Evolutionary conservation across 148 eudicot genomes (phyloP), one percentile per base, ranked within the genome.

Genomic region (Salicornia ramosissima): DNA sequence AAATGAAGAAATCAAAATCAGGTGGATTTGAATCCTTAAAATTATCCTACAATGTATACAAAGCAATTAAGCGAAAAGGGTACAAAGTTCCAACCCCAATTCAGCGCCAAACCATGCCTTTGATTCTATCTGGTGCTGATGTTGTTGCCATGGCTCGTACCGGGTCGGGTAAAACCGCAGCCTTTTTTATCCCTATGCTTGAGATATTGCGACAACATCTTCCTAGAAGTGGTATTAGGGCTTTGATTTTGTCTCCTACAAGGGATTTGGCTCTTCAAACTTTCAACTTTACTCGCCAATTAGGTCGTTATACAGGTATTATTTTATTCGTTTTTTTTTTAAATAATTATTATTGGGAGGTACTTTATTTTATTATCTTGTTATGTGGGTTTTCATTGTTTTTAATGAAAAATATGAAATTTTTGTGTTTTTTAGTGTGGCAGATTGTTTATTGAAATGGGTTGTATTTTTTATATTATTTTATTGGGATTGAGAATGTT

Each of bases 71-170:
- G 33, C 74, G 90, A 22, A 93, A 93, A 76, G 98, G 97, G 6
- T 90, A 94, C 79, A 79, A 79, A 63, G 93, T 94, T 0, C 99
- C 99, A 2, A 94, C 99, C 3, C 99, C 99, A 0, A 94, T 94
- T 21, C 99, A 94, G 73, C 85, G 99, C 7, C 90, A 91, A 79
- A 87, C 97, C 0, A 94, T 94, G 97, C 99, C 99, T 1, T 56
- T 91, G 0, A 91, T 94, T 2, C 77, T 94, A 10, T 57, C 86
- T 15, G 99, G 99, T 0, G 74, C 76, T 29, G 99, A 94, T 73
- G 96, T 94, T 4, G 99, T 91, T 0, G 99, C 99, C 21, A 94
- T 94, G 99, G 99, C 99, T 0, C 83, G 99, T 0, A 94, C 99
- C 21, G 99, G 99, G 15, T 94, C 99, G 0, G 99, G 99, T 18